Base-by-base conservation (phyloP, 176 grass and related monocot genomes). In the Triticum monococcum region DNA sequence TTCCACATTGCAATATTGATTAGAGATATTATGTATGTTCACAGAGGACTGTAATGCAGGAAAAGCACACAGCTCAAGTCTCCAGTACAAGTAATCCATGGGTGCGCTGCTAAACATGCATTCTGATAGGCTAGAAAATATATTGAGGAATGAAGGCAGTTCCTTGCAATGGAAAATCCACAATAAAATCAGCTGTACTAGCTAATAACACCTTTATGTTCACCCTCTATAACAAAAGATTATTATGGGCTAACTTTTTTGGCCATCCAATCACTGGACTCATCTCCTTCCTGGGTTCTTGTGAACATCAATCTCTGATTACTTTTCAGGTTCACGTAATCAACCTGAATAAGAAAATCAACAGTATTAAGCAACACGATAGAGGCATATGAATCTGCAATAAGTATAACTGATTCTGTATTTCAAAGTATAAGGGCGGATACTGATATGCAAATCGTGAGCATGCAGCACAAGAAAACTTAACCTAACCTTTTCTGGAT, bases 311-410 rank as follows among this genome's bases (percentile, higher is more conserved):
- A 74, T 57, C 92, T 94, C 50, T 94, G 90, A 67, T 94, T 98
- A 79, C 79, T 96, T 92, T 91, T 94, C 77, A 98, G 85, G 77
- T 96, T 94, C 78, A 98, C 76, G 83, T 96, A 96, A 88, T 98
- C 96, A 87, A 98, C 88, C 96, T 93, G 70, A 70, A 64, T 26
- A 75, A 62, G 81, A 52, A 0, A 70, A 78, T 16, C 62, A 36
- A 18, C 24, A 41, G 68, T 35, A 38, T 50, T 20, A 79, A 52
- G 5, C 4, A 77, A 59, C 8, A 70, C 3, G 18, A 22, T 12
- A 40, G 17, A 17, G 35, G 38, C 18, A 26, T 26, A 13, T 70
- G 25, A 54, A 84, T 76, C 73, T 76, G 33, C 24, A 84, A 23
- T 50, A 40, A 48, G 46, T 77, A 3, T 11, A 14, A 80, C 35